Conservation (phyloP, 176 grass and related monocot species). For the Oryza longistaminata region DNA sequence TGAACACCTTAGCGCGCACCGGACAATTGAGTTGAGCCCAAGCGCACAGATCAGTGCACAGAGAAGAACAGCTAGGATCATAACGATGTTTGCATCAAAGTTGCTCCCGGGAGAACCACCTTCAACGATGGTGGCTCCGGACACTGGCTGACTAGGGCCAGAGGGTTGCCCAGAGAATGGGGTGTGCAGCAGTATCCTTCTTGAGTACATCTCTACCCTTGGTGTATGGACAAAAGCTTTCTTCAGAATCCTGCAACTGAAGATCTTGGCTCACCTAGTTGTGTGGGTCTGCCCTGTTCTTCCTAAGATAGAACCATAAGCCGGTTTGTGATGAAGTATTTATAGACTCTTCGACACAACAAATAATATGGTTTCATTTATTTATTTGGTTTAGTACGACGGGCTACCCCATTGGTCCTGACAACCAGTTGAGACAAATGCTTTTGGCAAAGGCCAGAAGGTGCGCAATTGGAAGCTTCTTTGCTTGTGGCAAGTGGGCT, state of each 20-base stretch:
- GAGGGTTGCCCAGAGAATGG: constrained; percentile 56
- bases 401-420: constrained; percentile 18
- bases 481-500: constrained; percentile 43
- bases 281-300: constrained; percentile 11
- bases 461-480: constrained; percentile 39
- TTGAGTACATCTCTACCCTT: constrained; percentile 46
- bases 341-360: constrained; percentile 43
- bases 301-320: constrained; percentile 37
- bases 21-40: constrained; percentile 76
- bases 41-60: constrained; percentile 79
- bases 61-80: constrained; percentile 81
- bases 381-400: constrained; percentile 21
- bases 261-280: constrained; percentile 17
- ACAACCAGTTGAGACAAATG: constrained; percentile 40
- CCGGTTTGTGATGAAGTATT: constrained; percentile 36
- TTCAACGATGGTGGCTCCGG: not conserved
- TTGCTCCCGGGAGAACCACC: constrained; percentile 15
- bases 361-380: constrained; percentile 20
- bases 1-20: constrained; percentile 64
- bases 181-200: constrained; percentile 65
- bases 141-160: constrained; percentile 36
- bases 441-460: constrained; percentile 28
- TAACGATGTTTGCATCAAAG: constrained; percentile 77
- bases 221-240: not conserved
- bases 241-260: constrained; percentile 25